phyloP scores from a whole-genome alignment of 768 basidiomycete genomes.

The Lanmaoa rubissima region DNA sequence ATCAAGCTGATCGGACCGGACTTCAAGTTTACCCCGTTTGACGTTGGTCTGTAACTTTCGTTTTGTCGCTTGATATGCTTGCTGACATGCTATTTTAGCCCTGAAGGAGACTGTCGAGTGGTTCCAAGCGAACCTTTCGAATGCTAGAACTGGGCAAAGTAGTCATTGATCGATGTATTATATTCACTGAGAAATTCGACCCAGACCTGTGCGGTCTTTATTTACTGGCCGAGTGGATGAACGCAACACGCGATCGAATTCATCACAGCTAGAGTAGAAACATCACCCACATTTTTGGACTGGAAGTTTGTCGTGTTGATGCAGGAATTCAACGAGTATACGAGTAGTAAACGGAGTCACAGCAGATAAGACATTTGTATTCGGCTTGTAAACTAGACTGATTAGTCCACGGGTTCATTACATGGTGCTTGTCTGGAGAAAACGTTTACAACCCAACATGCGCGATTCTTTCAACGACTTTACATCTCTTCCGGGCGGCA shows the following conservation, averaged over 20 bases:
- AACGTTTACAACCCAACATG: neutral
- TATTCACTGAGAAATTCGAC: neutral
- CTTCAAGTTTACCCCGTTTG: slow-evolving; percentile 92
- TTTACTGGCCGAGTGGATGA: neutral
- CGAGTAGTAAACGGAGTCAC: neutral
- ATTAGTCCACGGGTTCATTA: slow-evolving; percentile 1
- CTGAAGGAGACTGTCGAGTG: slow-evolving; percentile 77
- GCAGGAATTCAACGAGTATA: neutral
- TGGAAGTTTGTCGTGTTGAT: neutral
- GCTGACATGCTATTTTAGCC: slow-evolving; percentile 42
- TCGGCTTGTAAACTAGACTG: slow-evolving; percentile 3
- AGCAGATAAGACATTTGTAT: neutral
- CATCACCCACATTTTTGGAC: neutral
- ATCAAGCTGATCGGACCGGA: slow-evolving; percentile 62
- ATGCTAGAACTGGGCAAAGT: slow-evolving; percentile 56
- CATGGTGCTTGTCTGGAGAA: neutral
- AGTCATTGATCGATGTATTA: slow-evolving; percentile 15
- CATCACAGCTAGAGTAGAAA: neutral
- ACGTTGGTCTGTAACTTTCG: slow-evolving; percentile 51
- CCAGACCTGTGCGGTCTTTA: neutral
- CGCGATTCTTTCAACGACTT: neutral
- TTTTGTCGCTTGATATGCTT: neutral
- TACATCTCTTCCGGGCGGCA: neutral
- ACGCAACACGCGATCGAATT: neutral
- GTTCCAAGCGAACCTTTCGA: slow-evolving; percentile 83